Evolutionary conservation across 306 rosid species (phyloP).

Genomic region (Glycyrrhiza uralensis): DNA sequence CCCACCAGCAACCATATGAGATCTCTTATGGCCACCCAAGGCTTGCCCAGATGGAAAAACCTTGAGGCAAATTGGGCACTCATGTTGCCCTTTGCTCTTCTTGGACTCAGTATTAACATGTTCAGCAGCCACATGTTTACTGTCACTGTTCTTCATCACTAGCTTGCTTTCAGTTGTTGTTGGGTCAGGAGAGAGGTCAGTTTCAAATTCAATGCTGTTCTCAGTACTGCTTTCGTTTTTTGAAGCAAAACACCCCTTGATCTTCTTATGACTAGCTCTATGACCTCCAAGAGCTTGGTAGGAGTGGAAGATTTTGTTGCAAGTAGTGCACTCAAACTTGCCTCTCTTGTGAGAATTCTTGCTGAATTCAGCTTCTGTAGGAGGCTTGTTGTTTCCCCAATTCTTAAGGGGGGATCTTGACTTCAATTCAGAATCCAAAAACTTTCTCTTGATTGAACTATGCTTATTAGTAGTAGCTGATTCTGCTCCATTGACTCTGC

Average conservation of each 20-base stretch:
- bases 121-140: too few relatives aligned
- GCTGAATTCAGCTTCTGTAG: conserved; percentile 39
- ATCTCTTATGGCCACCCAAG: conserved; percentile 94
- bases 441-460: conserved; percentile 44
- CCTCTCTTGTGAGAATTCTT: conserved; percentile 48
- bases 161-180: conserved; percentile 38
- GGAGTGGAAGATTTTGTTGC: conserved; percentile 68
- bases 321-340: conserved; percentile 72
- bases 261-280: conserved; percentile 84
- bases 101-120: too few relatives aligned
- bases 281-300: conserved; percentile 98
- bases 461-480: conserved; percentile 24
- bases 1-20: conserved; percentile 46
- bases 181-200: conserved; percentile 47
- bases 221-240: conserved; percentile 56
- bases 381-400: conserved; percentile 7
- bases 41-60: conserved; percentile 85
- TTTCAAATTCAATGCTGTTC: conserved; percentile 62
- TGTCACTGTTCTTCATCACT: conserved; percentile 18
- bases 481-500: conserved; percentile 38
- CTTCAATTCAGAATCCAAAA: conserved; percentile 29
- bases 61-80: conserved; percentile 74
- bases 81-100: conserved; percentile 57
- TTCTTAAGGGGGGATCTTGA: conserved; percentile 30
- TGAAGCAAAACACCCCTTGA: conserved; percentile 60